These are phyloP conservation scores for Botryotinia convoluta DNA, from an alignment of 2,329 filamentous ascomycete species.

Conservation along the genomic window DNA sequence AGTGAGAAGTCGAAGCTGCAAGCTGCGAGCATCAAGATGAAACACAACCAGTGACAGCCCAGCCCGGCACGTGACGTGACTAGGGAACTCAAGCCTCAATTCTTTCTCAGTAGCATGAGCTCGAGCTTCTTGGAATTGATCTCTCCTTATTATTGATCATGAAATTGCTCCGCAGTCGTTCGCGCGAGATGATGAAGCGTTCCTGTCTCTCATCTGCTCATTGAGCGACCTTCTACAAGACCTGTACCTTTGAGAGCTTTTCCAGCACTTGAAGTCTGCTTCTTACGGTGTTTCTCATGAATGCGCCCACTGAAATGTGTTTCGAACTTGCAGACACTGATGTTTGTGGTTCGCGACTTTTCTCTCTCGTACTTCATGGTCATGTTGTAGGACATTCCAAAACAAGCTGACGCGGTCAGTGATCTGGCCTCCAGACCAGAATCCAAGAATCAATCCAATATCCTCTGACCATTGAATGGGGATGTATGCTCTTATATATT, in stretches of 20 bases:
- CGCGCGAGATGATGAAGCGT: neutral
- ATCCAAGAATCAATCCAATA: neutral
- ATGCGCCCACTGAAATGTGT: neutral
- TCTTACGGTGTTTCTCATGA: neutral
- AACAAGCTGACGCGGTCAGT: neutral
- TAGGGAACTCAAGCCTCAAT: neutral
- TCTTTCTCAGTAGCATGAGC: neutral
- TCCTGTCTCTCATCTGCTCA: neutral
- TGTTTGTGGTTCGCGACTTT: neutral
- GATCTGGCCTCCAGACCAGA: neutral
- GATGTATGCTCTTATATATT: neutral
- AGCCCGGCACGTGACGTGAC: neutral
- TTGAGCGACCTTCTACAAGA: neutral
- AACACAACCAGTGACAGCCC: neutral
- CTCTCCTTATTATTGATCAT: neutral
- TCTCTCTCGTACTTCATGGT: neutral
- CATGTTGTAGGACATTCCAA: neutral
- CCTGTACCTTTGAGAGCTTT: neutral
- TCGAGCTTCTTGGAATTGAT: neutral
- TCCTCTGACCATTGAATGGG: neutral
- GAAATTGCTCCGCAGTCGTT: neutral
- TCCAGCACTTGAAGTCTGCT: neutral
- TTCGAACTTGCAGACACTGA: neutral
- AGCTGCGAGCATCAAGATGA: neutral
- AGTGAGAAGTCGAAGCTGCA: neutral